Conservation (phyloP, 2,329 filamentous ascomycete genomes). For the Colletotrichum sp. region DNA sequence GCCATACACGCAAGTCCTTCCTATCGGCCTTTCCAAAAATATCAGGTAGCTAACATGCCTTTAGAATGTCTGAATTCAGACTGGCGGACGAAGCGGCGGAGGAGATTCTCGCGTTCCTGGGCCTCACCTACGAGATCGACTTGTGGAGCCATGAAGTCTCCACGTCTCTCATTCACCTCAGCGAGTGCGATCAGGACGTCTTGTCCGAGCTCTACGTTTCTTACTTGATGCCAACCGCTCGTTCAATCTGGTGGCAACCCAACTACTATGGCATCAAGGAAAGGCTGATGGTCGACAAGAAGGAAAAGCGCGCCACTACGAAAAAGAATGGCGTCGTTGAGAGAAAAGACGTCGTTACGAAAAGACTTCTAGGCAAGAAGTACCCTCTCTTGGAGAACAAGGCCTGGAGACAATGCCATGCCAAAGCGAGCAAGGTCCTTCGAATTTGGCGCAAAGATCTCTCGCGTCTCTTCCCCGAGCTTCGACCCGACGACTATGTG, state of each 20-base stretch:
- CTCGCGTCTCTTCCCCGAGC: neutral
- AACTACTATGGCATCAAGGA: neutral
- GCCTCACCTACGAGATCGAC: slow-evolving; percentile 5
- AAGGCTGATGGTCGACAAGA: neutral
- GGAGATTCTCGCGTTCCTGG: neutral
- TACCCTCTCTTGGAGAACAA: neutral
- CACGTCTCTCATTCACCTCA: neutral
- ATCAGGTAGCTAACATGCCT: neutral
- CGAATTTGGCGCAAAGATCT: slow-evolving; percentile 4
- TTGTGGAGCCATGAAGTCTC: neutral
- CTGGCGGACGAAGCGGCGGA: neutral
- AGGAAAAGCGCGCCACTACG: neutral
- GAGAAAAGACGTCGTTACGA: neutral
- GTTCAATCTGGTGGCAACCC: slow-evolving; percentile 4
- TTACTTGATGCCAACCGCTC: slow-evolving; percentile 1
- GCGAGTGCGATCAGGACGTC: neutral
- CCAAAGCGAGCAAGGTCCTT: neutral
- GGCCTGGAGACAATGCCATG: neutral
- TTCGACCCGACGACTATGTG: neutral
- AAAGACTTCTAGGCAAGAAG: neutral
- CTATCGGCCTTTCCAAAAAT: neutral
- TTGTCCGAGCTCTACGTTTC: neutral
- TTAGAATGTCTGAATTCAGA: neutral
- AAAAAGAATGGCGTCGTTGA: neutral
- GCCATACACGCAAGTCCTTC: neutral